These are phyloP conservation scores for Ustilago sp. DNA, from an alignment of 1,284 basidiomycete species.

Conservation along the genomic window DNA sequence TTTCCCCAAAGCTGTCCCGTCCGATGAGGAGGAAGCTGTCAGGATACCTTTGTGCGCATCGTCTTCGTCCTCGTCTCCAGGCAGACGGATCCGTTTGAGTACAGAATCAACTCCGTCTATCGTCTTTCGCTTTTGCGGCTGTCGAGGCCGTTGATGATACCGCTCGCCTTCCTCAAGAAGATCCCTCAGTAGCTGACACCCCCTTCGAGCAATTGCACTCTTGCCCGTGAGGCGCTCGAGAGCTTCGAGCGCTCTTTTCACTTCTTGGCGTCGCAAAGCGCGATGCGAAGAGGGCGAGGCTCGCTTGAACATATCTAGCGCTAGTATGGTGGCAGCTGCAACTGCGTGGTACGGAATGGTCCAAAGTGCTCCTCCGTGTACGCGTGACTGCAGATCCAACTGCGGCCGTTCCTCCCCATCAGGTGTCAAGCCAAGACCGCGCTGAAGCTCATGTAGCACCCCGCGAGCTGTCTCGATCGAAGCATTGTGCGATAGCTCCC, in stretches of 20 bases:
- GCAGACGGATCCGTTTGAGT: slow-evolving; percentile 39
- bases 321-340: slow-evolving; percentile 49
- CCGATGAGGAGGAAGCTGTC: neutral
- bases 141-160: slow-evolving; percentile 24
- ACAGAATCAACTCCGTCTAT: slow-evolving; percentile 36
- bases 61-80: slow-evolving; percentile 15
- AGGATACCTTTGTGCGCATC: neutral
- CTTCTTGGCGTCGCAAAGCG: slow-evolving; percentile 36
- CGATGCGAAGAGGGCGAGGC: slow-evolving; percentile 24
- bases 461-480: slow-evolving; percentile 52
- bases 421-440: slow-evolving; percentile 37
- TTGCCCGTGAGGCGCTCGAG: slow-evolving; percentile 36
- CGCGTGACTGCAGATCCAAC: slow-evolving; percentile 45
- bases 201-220: slow-evolving; percentile 52
- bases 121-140: slow-evolving; percentile 31
- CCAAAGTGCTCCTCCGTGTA: slow-evolving; percentile 53
- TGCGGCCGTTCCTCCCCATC: slow-evolving; percentile 40
- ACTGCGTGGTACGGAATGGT: slow-evolving; percentile 56
- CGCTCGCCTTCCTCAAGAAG: slow-evolving; percentile 41
- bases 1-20: neutral
- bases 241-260: slow-evolving; percentile 40
- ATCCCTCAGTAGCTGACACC: slow-evolving; percentile 42
- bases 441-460: slow-evolving; percentile 46
- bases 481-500: slow-evolving; percentile 38
- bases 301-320: slow-evolving; percentile 47